These are phyloP conservation scores for Saccharomycopsis sp. DNA, from an alignment of 805 yeast genomes.

Conservation along the genomic window DNA sequence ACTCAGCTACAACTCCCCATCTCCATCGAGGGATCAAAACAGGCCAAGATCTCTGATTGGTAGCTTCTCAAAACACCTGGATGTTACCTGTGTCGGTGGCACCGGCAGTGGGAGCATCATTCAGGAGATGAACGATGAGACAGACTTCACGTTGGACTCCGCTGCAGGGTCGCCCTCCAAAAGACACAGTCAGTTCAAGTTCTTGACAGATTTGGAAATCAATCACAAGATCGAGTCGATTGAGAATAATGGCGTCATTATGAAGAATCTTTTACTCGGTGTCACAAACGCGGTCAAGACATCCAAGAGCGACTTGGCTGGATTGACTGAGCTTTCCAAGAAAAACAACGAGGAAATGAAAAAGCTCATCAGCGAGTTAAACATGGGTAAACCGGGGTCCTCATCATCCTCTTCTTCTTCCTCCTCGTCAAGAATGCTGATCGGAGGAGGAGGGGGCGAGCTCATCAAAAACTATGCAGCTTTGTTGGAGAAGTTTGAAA, in stretches of 20 bases:
- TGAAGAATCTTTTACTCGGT: constrained; percentile 14
- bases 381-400: background rate
- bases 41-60: too few species aligned
- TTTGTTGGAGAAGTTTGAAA: background rate
- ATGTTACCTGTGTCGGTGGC: too few species aligned
- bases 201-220: constrained; percentile 17
- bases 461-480: too few species aligned
- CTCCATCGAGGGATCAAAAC: too few species aligned
- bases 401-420: background rate
- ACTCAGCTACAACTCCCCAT: too few species aligned
- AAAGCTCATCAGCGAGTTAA: constrained; percentile 4
- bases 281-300: constrained; percentile 12
- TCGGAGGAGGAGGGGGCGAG: too few species aligned
- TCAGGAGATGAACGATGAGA: too few species aligned
- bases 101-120: too few species aligned
- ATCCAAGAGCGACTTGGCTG: constrained; percentile 6
- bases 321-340: constrained; percentile 5
- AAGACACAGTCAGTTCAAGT: too few species aligned
- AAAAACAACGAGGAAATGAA: constrained; percentile 9
- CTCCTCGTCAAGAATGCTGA: background rate
- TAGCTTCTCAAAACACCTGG: too few species aligned
- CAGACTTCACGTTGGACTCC: too few species aligned
- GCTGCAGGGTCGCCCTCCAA: too few species aligned
- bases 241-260: constrained; percentile 14
- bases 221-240: constrained; percentile 12